A percentile compares a stretch with the other conserved stretches of the same genome.
These are phyloP conservation scores for Tetrapyrgos nigripes DNA, from an alignment of 1,284 basidiomycete species.

Conservation along the genomic window DNA sequence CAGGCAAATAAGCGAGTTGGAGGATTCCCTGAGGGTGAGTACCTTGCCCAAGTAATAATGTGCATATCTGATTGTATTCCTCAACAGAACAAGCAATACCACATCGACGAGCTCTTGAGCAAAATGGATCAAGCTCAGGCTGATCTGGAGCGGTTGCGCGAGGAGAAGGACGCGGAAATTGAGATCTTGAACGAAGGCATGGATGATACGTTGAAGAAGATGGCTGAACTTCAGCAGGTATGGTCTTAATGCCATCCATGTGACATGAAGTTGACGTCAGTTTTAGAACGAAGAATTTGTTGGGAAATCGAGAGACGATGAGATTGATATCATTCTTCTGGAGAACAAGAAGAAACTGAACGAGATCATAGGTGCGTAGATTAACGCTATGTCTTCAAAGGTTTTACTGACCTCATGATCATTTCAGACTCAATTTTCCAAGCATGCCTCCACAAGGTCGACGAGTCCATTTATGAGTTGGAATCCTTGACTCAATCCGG, in stretches of 20 bases:
- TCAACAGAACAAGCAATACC: constrained; percentile 85
- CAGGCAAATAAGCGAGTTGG: constrained; percentile 93
- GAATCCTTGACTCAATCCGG: constrained; percentile 95
- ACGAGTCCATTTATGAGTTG: constrained; percentile 96
- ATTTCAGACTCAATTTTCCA: constrained; percentile 91
- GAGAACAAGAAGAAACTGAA: constrained; percentile 99
- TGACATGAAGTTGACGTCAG: constrained; percentile 19
- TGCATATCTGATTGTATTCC: not conserved
- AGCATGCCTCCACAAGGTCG: constrained; percentile 96
- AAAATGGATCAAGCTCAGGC: constrained; percentile 80
- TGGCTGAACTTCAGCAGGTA: constrained; percentile 89
- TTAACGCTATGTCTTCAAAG: not conserved
- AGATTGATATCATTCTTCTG: constrained; percentile 96
- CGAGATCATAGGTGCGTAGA: constrained; percentile 85
- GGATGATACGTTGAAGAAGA: constrained; percentile 91
- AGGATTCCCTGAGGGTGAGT: constrained; percentile 89
- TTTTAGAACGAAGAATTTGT: constrained; percentile 80
- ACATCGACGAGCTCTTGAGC: constrained; percentile 88
- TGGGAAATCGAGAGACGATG: constrained; percentile 91
- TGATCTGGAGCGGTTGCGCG: constrained; percentile 83
- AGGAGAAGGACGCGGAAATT: constrained; percentile 98
- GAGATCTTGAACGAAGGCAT: constrained; percentile 96
- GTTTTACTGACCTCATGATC: constrained; percentile 11
- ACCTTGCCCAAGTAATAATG: not conserved
- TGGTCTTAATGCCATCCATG: constrained; percentile 5